Conservation (phyloP, 352 stramenopile species). For the Phytopythium sindhum region DNA sequence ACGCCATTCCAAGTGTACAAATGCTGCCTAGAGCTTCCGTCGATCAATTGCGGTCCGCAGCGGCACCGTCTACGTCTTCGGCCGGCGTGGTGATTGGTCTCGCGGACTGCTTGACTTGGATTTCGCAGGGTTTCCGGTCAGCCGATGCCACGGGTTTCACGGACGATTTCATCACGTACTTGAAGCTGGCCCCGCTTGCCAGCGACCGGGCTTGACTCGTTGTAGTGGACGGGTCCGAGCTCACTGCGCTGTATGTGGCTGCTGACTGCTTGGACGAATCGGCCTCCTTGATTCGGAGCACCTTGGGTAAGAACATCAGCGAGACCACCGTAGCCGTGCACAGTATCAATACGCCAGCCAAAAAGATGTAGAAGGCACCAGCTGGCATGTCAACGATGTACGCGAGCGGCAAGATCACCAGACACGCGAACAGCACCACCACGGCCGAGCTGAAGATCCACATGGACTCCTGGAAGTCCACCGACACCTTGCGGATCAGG, state of each 20-base stretch:
- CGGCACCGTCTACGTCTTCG: not conserved
- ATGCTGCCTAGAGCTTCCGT: not conserved
- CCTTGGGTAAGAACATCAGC: conserved; percentile 43
- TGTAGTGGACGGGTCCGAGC: not conserved
- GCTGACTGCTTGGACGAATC: conserved; percentile 4
- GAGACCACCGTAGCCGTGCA: conserved; percentile 35
- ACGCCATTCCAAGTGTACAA: not conserved
- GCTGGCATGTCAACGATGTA: conserved; percentile 45
- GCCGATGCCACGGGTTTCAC: not conserved
- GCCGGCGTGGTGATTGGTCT: not conserved
- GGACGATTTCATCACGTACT: not conserved
- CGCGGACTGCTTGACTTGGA: not conserved
- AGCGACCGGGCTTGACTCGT: not conserved
- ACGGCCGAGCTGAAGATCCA: conserved; percentile 55
- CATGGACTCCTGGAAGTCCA: conserved; percentile 62
- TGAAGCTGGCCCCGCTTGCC: not conserved
- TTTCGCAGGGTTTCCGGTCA: not conserved
- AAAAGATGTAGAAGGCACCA: conserved; percentile 33
- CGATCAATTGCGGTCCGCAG: not conserved
- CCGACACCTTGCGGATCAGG: conserved; percentile 52
- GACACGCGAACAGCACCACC: conserved; percentile 42
- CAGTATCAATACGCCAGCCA: conserved; percentile 22
- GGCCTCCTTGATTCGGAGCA: conserved; percentile 25
- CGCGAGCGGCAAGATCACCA: conserved; percentile 47
- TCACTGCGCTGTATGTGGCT: not conserved